Evolutionary conservation across 169 alveolate species (phyloP).

Genomic region (Plasmodium inui): DNA sequence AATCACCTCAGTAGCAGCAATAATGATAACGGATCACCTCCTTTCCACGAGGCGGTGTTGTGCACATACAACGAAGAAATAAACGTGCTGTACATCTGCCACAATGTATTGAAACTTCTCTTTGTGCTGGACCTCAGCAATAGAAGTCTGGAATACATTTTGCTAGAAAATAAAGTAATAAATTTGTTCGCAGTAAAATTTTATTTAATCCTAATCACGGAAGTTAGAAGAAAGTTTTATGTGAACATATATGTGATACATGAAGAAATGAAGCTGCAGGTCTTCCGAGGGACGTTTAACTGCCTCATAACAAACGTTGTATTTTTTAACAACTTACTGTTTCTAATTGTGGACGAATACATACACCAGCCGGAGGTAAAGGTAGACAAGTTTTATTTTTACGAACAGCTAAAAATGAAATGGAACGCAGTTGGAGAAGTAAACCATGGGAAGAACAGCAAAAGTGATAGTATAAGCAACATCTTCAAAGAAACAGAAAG

Average conservation of each 20-base stretch:
- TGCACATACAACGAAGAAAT: slow-evolving; percentile 51
- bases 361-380: slow-evolving; percentile 36
- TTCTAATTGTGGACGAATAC: slow-evolving; percentile 25
- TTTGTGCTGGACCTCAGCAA: slow-evolving; percentile 24
- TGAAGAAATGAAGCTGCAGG: slow-evolving; percentile 60
- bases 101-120: slow-evolving; percentile 4
- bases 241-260: slow-evolving; percentile 47
- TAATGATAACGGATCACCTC: background rate
- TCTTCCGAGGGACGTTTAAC: background rate
- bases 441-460: slow-evolving; percentile 2
- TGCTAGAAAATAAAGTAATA: slow-evolving; percentile 32
- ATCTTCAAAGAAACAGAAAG: slow-evolving; percentile 9
- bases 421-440: slow-evolving; percentile 6
- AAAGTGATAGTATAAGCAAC: slow-evolving; percentile 6
- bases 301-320: slow-evolving; percentile 30
- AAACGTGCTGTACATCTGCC: slow-evolving; percentile 40
- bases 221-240: slow-evolving; percentile 17
- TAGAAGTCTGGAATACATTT: slow-evolving; percentile 25
- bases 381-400: slow-evolving; percentile 51
- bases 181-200: slow-evolving; percentile 42
- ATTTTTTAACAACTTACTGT: slow-evolving; percentile 51
- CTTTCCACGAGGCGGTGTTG: slow-evolving; percentile 21
- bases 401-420: slow-evolving; percentile 36
- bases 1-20: background rate
- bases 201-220: slow-evolving; percentile 48